A percentile compares a stretch with the other conserved stretches of the same genome.
Evolutionary conservation across 176 grass and related monocot genomes (phyloP).

Genomic region (Musa troglodytarum): DNA sequence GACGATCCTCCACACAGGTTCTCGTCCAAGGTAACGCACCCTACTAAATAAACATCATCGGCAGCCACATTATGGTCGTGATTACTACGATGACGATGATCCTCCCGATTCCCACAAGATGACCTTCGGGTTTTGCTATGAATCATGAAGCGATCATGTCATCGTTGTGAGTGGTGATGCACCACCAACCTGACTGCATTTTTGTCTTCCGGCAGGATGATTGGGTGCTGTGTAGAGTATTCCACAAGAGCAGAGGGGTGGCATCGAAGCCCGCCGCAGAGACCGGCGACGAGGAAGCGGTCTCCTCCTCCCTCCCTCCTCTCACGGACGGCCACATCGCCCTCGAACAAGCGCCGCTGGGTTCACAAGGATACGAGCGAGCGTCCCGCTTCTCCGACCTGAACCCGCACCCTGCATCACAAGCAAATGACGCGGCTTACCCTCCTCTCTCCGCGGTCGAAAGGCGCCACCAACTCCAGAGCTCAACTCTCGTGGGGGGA

Average conservation of each 20-base stretch:
- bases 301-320: constrained; percentile 50
- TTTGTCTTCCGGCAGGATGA: constrained; percentile 51
- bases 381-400: constrained; percentile 95
- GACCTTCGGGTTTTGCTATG: background rate
- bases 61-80: background rate
- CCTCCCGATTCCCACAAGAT: no score
- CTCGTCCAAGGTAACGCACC: constrained; percentile 49
- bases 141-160: background rate
- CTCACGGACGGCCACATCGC: constrained; percentile 64
- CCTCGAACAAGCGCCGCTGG: constrained; percentile 32
- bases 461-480: constrained; percentile 17
- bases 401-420: constrained; percentile 45
- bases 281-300: background rate
- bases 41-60: no score
- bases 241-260: constrained; percentile 64
- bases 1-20: constrained; percentile 33
- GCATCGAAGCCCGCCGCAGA: constrained; percentile 31
- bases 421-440: constrained; percentile 8
- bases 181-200: background rate
- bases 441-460: background rate
- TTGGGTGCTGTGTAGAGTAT: constrained; percentile 89
- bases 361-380: constrained; percentile 51
- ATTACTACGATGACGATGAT: no score
- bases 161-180: background rate
- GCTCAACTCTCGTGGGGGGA: background rate